Percentiles rank a stretch among this genome's conserved stretches.
Conservation (phyloP, 495 filamentous ascomycete species). For the Lasiosphaeria ovina region DNA sequence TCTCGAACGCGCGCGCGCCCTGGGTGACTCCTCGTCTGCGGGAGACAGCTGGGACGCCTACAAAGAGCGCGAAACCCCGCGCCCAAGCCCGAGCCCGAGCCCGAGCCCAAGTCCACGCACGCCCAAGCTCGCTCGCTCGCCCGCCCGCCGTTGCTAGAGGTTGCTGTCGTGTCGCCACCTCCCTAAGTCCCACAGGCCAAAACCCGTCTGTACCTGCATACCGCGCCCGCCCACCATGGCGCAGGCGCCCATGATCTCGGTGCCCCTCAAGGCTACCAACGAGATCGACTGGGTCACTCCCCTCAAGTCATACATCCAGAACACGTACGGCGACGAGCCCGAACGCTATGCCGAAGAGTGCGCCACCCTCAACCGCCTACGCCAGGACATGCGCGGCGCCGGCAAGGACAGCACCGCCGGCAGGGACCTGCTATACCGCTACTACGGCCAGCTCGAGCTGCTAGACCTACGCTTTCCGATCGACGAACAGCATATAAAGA, state of each 20-base stretch:
- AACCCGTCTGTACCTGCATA: background rate
- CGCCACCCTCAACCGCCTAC: conserved; percentile 88
- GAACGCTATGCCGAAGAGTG: conserved; percentile 94
- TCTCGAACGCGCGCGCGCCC: conserved; percentile 8
- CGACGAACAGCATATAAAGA: conserved; percentile 98
- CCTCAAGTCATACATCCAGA: conserved; percentile 88
- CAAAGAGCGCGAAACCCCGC: conserved; percentile 5
- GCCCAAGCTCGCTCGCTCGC: too few relatives aligned
- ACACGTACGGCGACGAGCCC: conserved; percentile 94
- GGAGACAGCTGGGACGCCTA: conserved; percentile 10
- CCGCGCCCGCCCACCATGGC: conserved; percentile 48
- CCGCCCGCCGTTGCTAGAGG: too few relatives aligned
- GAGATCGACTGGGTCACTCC: conserved; percentile 98
- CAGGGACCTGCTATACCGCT: conserved; percentile 89
- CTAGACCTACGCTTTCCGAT: conserved; percentile 94
- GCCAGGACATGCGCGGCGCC: conserved; percentile 98
- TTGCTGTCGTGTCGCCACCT: too few relatives aligned
- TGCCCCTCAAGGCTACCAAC: conserved; percentile 95
- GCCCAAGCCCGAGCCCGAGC: background rate
- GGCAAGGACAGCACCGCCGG: conserved; percentile 96
- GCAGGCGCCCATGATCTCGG: conserved; percentile 88
- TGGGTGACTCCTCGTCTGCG: conserved; percentile 5
- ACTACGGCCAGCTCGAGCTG: conserved; percentile 95
- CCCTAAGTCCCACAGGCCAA: background rate
- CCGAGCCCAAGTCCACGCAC: too few relatives aligned